Conservation (phyloP, 129 eudicot species). For the Helianthus annuus region HanXRQr2.0-SUNRISE NC_035441.2:41577727-41578226, state of each 20-base stretch:
- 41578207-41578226: too few relatives aligned
- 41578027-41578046: slow-evolving; percentile 35
- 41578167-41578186: too few relatives aligned
- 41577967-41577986: slow-evolving; percentile 10
- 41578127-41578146: slow-evolving; percentile 16
- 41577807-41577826: slow-evolving; percentile 49
- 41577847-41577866: slow-evolving; percentile 47
- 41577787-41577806: slow-evolving; percentile 53
- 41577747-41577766: slow-evolving; percentile 75
- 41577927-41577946: slow-evolving; percentile 46
- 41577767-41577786: slow-evolving; percentile 72
- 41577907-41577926: slow-evolving; percentile 30
- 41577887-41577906: slow-evolving; percentile 22
- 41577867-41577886: slow-evolving; percentile 62
- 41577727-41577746: slow-evolving; percentile 58
- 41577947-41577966: slow-evolving; percentile 15
- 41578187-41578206: too few relatives aligned
- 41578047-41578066: slow-evolving; percentile 33
- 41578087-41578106: slow-evolving; percentile 27
- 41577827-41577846: slow-evolving; percentile 49
- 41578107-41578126: slow-evolving; percentile 20
- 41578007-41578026: slow-evolving; percentile 30
- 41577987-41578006: slow-evolving; percentile 12
- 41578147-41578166: too few relatives aligned
- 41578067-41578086: slow-evolving; percentile 29